Percentiles rank a stretch among this genome's conserved stretches.
Evolutionary conservation across 2,329 filamentous ascomycete genomes (phyloP).

Genomic region (Fusarium robinianum): DNA sequence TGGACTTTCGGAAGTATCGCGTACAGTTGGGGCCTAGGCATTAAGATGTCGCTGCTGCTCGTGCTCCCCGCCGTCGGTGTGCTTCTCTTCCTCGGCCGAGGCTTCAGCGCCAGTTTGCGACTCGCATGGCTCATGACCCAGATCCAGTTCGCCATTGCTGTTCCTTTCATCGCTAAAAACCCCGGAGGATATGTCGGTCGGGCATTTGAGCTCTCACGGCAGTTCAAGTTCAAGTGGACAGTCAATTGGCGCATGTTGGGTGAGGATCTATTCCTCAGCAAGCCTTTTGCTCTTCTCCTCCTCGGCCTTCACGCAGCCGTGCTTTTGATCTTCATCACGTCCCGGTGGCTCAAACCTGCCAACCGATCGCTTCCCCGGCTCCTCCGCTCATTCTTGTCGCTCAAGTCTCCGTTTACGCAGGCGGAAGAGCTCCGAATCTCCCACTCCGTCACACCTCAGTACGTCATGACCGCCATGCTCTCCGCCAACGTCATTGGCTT

Average conservation of each 20-base stretch:
- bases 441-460: constrained; percentile 67
- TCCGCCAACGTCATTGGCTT: constrained; percentile 78
- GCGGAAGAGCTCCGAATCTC: constrained; percentile 62
- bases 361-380: constrained; percentile 62
- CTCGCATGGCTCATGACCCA: constrained; percentile 74
- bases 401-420: constrained; percentile 50
- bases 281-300: constrained; percentile 68
- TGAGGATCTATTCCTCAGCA: constrained; percentile 75
- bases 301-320: constrained; percentile 67
- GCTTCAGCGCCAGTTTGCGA: constrained; percentile 66
- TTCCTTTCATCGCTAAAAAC: constrained; percentile 72
- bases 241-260: constrained; percentile 98
- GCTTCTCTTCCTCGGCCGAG: constrained; percentile 74
- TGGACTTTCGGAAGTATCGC: constrained; percentile 75
- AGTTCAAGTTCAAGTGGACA: constrained; percentile 97
- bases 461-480: constrained; percentile 76
- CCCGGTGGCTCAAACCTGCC: constrained; percentile 74
- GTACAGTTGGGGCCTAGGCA: constrained; percentile 80
- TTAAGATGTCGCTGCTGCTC: constrained; percentile 93
- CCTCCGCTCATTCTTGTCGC: constrained; percentile 48
- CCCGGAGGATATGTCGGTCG: constrained; percentile 73
- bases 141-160: constrained; percentile 69
- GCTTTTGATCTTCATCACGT: constrained; percentile 67
- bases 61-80: constrained; percentile 79
- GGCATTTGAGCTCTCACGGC: constrained; percentile 88